These are phyloP conservation scores for Talaromyces verruculosus DNA, from an alignment of 2,329 filamentous ascomycete species.

Conservation along the genomic window DNA sequence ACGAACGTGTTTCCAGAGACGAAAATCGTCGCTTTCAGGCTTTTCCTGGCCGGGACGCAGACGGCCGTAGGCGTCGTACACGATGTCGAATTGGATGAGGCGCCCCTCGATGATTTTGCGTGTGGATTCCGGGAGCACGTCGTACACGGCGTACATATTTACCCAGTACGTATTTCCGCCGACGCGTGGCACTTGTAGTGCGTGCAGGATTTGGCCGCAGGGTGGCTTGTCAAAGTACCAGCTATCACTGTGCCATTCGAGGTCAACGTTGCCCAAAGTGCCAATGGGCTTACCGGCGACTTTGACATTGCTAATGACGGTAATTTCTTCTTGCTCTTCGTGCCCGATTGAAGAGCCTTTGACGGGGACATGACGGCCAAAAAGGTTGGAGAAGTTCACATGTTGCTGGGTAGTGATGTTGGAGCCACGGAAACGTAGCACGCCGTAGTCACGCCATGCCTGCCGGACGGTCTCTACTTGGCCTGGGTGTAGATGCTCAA, in stretches of 20 bases:
- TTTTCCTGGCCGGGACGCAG: background rate
- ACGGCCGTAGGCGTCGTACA: background rate
- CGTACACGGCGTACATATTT: background rate
- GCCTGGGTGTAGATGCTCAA: background rate
- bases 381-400: background rate
- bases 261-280: background rate
- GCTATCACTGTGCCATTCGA: background rate
- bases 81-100: background rate
- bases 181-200: background rate
- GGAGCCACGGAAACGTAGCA: background rate
- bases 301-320: background rate
- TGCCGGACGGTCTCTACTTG: background rate
- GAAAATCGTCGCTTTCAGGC: background rate
- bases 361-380: background rate
- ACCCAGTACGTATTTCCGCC: background rate
- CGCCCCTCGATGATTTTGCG: background rate
- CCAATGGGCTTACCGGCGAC: background rate
- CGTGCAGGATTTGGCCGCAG: background rate
- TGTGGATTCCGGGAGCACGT: background rate
- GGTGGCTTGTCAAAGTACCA: background rate
- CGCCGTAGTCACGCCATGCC: background rate
- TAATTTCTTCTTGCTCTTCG: background rate
- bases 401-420: background rate
- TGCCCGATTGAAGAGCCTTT: background rate
- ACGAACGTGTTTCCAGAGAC: background rate